A percentile compares a stretch with the other conserved stretches of the same genome.
Evolutionary conservation across 2,329 filamentous ascomycete species (phyloP).

Genomic region (Fusarium praegraminearum): DNA sequence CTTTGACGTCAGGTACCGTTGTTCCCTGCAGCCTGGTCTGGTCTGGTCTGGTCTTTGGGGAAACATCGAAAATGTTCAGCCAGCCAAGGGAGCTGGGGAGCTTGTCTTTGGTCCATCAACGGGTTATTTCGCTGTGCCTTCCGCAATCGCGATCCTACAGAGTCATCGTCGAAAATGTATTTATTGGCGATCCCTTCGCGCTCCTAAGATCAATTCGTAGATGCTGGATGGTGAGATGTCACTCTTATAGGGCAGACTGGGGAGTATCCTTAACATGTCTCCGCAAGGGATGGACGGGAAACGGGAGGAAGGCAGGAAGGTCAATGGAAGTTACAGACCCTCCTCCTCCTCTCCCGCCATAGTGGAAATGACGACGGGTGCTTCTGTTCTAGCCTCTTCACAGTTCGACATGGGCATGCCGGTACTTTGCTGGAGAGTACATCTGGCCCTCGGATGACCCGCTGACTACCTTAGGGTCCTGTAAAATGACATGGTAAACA

Average conservation of each 20-base stretch:
- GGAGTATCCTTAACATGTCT: background rate
- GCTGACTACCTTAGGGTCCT: conserved; percentile 21
- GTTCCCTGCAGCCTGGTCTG: conserved; percentile 1
- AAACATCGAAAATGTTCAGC: conserved; percentile 34
- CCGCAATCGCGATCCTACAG: conserved; percentile 31
- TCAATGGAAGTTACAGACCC: background rate
- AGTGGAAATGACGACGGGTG: conserved; percentile 36
- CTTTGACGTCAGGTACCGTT: conserved; percentile 32
- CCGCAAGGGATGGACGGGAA: conserved; percentile 15
- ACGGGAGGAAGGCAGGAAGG: conserved; percentile 25
- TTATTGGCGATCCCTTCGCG: conserved; percentile 17
- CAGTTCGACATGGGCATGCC: conserved; percentile 5
- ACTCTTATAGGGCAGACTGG: conserved; percentile 14
- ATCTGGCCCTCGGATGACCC: conserved; percentile 23
- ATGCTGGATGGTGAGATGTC: conserved; percentile 7
- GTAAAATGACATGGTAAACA: conserved; percentile 32
- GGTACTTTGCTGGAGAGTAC: conserved; percentile 26
- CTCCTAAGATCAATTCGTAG: background rate
- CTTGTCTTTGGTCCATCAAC: conserved; percentile 7
- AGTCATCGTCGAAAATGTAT: conserved; percentile 23
- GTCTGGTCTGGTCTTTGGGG: conserved; percentile 1
- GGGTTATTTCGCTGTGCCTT: conserved; percentile 21
- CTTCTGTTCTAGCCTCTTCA: conserved; percentile 16
- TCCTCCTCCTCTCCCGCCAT: background rate
- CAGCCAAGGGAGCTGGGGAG: conserved; percentile 10